Base-by-base conservation (phyloP, 2,329 filamentous ascomycete species). In the Fusarium stilboides region DNA sequence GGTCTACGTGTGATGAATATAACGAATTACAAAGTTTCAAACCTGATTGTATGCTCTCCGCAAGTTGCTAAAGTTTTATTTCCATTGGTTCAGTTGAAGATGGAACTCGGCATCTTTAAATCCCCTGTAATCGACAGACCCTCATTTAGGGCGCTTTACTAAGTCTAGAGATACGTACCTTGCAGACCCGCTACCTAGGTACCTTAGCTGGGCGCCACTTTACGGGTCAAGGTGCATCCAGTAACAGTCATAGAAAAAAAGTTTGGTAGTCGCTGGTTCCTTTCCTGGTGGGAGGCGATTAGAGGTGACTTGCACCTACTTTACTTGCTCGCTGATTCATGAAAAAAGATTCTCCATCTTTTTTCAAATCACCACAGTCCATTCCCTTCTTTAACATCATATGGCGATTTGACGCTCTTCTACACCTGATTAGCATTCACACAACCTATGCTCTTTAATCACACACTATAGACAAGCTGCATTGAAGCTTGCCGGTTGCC, bases 221-320 rank as follows among this genome's bases (percentile, higher is more conserved):
- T 67, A 49, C 36, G 28, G 43, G 44, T 42, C 39, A 22, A 58
- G 46, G 47, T 47, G 56, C 50, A 36, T 49, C 54, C 65, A 69
- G 61, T 69, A 52, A 57, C 45, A 64, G 66, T 51, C 31, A 47
- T 40, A 31, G 56, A 64, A 70, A 67, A 68, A 70, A 70, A 68
- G 46, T 56, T 67, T 49, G 61, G 51, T 36, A 19, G 56, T 51
- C 31, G 22, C 46, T 57, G 47, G 49, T 42, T 42, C 45, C 22
- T 39, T 46, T 54, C 9, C 20, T n/a, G 31, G 22, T 20, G 28
- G 33, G 40, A 50, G 46, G 55, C 60, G 49, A 62, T 68, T 58
- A 42, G 52, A 56, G 42, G 45, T 46, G 56, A 63, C 37, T 51
- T 52, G 26, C 33, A 50, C n/a, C 33, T 36, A 39, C 57, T 45